Conservation (phyloP, 1,284 basidiomycete species). For the Peniophora sp. region DNA sequence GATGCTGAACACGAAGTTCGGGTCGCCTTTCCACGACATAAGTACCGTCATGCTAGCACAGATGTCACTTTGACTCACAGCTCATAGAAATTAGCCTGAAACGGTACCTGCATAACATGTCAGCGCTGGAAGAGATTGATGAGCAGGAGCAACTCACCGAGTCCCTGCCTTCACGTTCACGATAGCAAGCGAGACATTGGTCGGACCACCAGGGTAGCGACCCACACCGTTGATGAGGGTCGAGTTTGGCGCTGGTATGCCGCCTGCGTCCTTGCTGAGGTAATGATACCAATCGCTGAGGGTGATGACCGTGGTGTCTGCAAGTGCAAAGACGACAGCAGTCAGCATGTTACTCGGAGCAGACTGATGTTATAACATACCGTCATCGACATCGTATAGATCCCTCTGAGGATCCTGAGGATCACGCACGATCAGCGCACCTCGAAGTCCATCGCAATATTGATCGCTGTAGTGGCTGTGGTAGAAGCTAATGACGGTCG, state of each 20-base stretch:
- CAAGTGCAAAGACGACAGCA: background rate
- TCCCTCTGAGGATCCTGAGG: slow-evolving; percentile 22
- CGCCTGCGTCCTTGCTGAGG: slow-evolving; percentile 1
- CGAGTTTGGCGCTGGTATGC: slow-evolving; percentile 15
- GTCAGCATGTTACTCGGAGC: background rate
- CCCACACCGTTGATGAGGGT: slow-evolving; percentile 42
- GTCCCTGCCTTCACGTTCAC: slow-evolving; percentile 21
- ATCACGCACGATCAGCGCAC: slow-evolving; percentile 22
- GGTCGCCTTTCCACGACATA: no score
- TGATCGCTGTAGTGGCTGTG: slow-evolving; percentile 24
- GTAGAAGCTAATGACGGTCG: slow-evolving; percentile 13
- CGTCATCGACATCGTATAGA: slow-evolving; percentile 29
- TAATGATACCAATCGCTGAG: slow-evolving; percentile 28
- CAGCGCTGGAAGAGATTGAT: slow-evolving; percentile 2
- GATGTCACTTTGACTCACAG: no score
- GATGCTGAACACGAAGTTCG: slow-evolving; percentile 29
- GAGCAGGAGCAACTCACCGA: slow-evolving; percentile 24
- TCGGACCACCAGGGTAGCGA: slow-evolving; percentile 27
- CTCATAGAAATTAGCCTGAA: slow-evolving; percentile 22
- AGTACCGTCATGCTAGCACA: no score
- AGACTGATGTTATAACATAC: background rate
- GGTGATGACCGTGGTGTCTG: slow-evolving; percentile 27
- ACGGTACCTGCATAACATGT: slow-evolving; percentile 23
- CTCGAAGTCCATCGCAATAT: slow-evolving; percentile 32
- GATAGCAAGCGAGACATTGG: slow-evolving; percentile 23